Base-by-base conservation (phyloP, 495 filamentous ascomycete species). In the Lophiostoma macrostomum region DNA sequence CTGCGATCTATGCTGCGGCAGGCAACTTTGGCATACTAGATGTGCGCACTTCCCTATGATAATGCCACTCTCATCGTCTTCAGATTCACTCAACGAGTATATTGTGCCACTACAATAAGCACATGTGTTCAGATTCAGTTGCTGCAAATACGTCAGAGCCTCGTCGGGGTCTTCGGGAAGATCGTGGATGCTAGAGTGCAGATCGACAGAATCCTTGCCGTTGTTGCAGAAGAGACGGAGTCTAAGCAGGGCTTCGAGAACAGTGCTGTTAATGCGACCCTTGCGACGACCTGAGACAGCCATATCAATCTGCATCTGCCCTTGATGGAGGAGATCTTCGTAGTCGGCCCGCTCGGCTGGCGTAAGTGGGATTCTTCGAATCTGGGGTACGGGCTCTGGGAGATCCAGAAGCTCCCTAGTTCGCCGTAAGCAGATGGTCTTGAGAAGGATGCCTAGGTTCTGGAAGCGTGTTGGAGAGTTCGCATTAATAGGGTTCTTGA, bases 401-500 rank as follows among this genome's bases (percentile, higher is more conserved):
- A 53, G 10, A 16, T 32, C 20, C 2, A 53, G 22, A 2, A 53
- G 3, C 20, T 35, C 37, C 16, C 35, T 32, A 3, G 50, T 43
- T 24, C 50, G 3, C 16, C 50, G 24, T 3, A 53, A 23, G 20
- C 50, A 53, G 11, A 53, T 11, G 7, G 50, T 36, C 29, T 36
- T 14, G 1, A 53, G 30, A 24, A 53, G 50, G 4, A 27, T 8
- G 12, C 20, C 27, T 8, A 53, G 24, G 18, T 53, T 53, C 12
- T 38, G 10, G 29, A 43, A 53, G 4, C 16, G 35, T 6, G 2
- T 42, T 20, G 3, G 3, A 6, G 5, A 4, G 16, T 27, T 19
- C 19, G 38, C 1, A 14, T 83, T 86, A 71, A 94, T 91, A 1
- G 88, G 88, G 29, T 74, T 74, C 20, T 88, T 77, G 45, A 97